Evolutionary conservation across 176 grass and related monocot genomes (phyloP), one percentile per base, ranked within the genome.

Genomic region (Oryza australiensis): DNA sequence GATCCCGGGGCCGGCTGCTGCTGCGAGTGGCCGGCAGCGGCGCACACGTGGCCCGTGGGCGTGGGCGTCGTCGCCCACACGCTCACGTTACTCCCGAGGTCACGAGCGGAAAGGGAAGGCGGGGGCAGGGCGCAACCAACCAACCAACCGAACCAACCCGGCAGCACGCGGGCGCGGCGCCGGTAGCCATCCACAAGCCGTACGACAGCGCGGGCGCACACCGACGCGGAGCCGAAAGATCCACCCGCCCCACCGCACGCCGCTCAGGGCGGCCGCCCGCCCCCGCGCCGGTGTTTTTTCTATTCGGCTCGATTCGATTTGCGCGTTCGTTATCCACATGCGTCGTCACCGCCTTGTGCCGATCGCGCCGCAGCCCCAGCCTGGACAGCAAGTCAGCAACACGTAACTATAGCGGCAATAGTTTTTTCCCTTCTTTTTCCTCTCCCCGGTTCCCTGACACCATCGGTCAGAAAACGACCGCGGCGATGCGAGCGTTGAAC

Each of bases 21-120:
- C 51, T 55, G 49, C 49, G 77, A 75, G 88, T 73, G 80, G 80
- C 74, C 80, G 82, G 87, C 87, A 75, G 82, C 72, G 71, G 83
- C 33, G 87, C 78, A 86, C 83, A 90, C 88, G 88, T 82, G 88
- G 72, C 57, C 87, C 66, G 83, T 28, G 77, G 65, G 24, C 72
- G 53, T 60, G 55, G 27, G 18, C 1, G 37, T 15, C 63, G 72
- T 82, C 88, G 79, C 73, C 83, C 79, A 49, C 88, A 86, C 79
- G 88, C 72, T 87, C 89, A 81, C 89, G 81, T 73, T 62, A 81
- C 59, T 87, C 77, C 77, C 80, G 70, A 85, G 82, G 73, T 84
- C 72, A 84, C 85, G 80, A 91, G 85, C 81, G 69, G 77, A 86
- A 68, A 82, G 83, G 15, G 5, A 16, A 49, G 46, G 51, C 20